Evolutionary conservation across 192 early-diverging fungal genomes (phyloP).

Genomic region (Phycomyces nitens): DNA sequence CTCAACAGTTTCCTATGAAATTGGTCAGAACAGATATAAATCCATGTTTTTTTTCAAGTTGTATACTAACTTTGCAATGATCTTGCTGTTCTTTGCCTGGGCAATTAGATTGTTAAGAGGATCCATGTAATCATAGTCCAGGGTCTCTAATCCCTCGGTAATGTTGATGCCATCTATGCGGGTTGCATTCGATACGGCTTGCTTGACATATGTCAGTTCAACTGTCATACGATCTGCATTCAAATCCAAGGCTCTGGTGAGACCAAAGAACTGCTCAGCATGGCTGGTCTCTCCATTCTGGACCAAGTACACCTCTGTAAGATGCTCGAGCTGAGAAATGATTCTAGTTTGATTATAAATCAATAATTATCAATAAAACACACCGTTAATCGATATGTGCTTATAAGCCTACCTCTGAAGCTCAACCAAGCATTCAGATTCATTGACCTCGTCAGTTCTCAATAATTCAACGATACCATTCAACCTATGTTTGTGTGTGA

Average conservation of each 20-base stretch:
- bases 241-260: constrained; percentile 53
- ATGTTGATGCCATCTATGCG: constrained; percentile 42
- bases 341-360: constrained; percentile 36
- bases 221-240: constrained; percentile 65
- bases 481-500: constrained; percentile 36
- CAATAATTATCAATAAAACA: too few relatives aligned
- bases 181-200: constrained; percentile 32
- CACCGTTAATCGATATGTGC: too few relatives aligned
- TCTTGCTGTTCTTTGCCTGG: constrained; percentile 54
- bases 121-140: constrained; percentile 48
- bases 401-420: constrained; percentile 50
- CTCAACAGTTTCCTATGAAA: constrained; percentile 58
- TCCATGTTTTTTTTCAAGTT: too few relatives aligned
- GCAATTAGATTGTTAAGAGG: constrained; percentile 36
- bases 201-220: constrained; percentile 47
- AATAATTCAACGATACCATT: constrained; percentile 71
- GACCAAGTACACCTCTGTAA: constrained; percentile 61
- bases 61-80: constrained; percentile 43
- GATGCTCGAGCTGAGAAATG: constrained; percentile 60
- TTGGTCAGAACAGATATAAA: neutral
- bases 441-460: constrained; percentile 74
- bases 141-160: constrained; percentile 36
- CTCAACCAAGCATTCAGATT: constrained; percentile 62
- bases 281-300: constrained; percentile 40
- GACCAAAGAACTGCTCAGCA: constrained; percentile 50